A percentile compares a stretch with the other conserved stretches of the same genome.
phyloP scores from a whole-genome alignment of 2,329 filamentous ascomycete species.

The Helotiales sp. region DNA sequence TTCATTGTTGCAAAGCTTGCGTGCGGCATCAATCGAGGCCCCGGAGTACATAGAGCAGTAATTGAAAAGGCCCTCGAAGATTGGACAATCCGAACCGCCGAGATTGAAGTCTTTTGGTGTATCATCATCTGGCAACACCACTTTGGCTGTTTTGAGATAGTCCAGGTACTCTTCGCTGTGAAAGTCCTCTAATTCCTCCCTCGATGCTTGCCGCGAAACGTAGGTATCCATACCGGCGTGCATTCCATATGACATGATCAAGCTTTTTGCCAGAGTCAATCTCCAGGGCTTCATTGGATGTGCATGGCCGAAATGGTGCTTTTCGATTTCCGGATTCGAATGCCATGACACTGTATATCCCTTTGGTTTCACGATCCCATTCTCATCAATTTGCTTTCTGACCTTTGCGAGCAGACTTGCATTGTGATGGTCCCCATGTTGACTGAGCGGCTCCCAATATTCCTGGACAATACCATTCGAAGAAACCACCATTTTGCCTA shows the following conservation, averaged over 20 bases:
- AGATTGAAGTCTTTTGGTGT: slow-evolving; percentile 75
- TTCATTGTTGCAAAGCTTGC: slow-evolving; percentile 83
- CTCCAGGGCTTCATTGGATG: slow-evolving; percentile 99
- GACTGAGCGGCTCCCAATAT: slow-evolving; percentile 39
- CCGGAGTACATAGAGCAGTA: slow-evolving; percentile 95
- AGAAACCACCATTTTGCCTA: slow-evolving; percentile 37
- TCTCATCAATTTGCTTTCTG: slow-evolving; percentile 48
- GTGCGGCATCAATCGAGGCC: slow-evolving; percentile 86
- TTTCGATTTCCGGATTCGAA: slow-evolving; percentile 92
- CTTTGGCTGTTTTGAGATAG: slow-evolving; percentile 76
- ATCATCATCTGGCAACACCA: slow-evolving; percentile 70
- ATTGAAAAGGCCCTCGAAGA: slow-evolving; percentile 94
- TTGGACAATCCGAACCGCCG: slow-evolving; percentile 88
- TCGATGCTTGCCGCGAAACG: slow-evolving; percentile 79
- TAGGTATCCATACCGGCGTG: slow-evolving; percentile 97
- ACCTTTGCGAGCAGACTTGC: slow-evolving; percentile 36
- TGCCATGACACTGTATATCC: slow-evolving; percentile 95
- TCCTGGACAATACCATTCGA: slow-evolving; percentile 41
- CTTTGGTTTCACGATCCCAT: slow-evolving; percentile 78
- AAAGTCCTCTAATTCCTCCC: slow-evolving; percentile 85
- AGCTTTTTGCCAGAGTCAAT: slow-evolving; percentile 89
- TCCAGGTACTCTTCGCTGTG: slow-evolving; percentile 90
- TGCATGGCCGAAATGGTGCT: slow-evolving; percentile 94
- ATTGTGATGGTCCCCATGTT: slow-evolving; percentile 40
- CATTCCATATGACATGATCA: slow-evolving; percentile 94